A percentile compares a stretch with the other conserved stretches of the same genome.
Evolutionary conservation across 768 basidiomycete species (phyloP).

Genomic region (Lentinus tigrinus): DNA sequence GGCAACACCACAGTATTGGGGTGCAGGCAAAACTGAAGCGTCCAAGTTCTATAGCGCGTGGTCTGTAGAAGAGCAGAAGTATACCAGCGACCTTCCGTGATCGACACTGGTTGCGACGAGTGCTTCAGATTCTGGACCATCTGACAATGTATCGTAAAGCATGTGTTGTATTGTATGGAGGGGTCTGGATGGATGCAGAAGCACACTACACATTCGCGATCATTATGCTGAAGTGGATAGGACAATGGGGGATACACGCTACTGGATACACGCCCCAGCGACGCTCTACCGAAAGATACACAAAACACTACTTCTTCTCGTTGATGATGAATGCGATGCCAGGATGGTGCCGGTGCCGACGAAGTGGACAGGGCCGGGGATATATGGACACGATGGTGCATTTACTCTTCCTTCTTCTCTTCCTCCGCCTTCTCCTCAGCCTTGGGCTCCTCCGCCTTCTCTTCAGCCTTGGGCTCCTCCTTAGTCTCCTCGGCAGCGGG

Average conservation of each 20-base stretch:
- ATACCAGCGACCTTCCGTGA: not conserved
- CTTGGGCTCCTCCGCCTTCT: constrained; percentile 26
- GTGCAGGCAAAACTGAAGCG: constrained; percentile 50
- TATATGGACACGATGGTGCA: constrained; percentile 11
- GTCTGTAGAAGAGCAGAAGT: constrained; percentile 59
- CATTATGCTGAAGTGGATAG: not conserved
- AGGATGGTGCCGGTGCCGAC: constrained; percentile 6
- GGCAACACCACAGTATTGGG: constrained; percentile 72
- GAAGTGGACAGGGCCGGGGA: not conserved
- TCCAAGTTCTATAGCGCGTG: constrained; percentile 75
- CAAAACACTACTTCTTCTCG: not conserved
- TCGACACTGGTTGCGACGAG: not conserved
- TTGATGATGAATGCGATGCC: not conserved
- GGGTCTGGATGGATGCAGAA: constrained; percentile 2
- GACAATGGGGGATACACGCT: constrained; percentile 7
- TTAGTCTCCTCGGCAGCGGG: constrained; percentile 29
- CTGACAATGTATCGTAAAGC: constrained; percentile 4
- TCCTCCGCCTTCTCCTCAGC: constrained; percentile 20
- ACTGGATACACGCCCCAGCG: constrained; percentile 11
- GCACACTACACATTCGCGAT: constrained; percentile 8
- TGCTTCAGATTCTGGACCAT: no score
- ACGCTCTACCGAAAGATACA: constrained; percentile 17
- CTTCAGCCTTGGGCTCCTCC: constrained; percentile 25
- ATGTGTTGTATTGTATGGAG: constrained; percentile 16
- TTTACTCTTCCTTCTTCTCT: constrained; percentile 26